These are phyloP conservation scores for Jaltomata sinuosa DNA, from an alignment of 257 asterid species.

Conservation along the genomic window DNA sequence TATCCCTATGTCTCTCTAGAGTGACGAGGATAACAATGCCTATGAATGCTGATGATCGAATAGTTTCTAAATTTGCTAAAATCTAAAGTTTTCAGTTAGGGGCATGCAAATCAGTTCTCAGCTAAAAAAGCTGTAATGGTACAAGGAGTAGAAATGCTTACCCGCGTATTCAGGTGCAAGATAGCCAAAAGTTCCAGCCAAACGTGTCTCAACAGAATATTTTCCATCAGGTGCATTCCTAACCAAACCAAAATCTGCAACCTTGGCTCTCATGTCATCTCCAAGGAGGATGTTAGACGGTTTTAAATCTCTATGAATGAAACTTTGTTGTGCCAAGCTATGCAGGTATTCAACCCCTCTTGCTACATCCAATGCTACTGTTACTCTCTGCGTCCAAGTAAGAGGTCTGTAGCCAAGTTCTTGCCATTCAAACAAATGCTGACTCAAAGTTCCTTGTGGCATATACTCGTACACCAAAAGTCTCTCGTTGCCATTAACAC, in stretches of 20 bases:
- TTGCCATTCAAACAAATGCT: slow-evolving; percentile 76
- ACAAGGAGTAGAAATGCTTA: slow-evolving; percentile 9
- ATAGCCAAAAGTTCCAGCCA: slow-evolving; percentile 95
- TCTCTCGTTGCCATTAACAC: slow-evolving; percentile 82
- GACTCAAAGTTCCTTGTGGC: slow-evolving; percentile 87
- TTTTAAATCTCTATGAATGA: slow-evolving; percentile 87
- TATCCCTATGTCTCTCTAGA: neutral
- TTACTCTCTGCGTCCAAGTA: slow-evolving; percentile 81
- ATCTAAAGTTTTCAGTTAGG: neutral
- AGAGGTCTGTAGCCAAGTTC: slow-evolving; percentile 52
- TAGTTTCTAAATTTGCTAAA: neutral
- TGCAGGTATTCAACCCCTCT: slow-evolving; percentile 95
- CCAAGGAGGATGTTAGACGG: slow-evolving; percentile 86
- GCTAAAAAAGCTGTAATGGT: neutral
- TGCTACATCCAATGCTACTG: slow-evolving; percentile 83
- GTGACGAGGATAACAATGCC: neutral
- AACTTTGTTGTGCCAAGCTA: slow-evolving; percentile 90
- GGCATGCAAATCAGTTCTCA: neutral
- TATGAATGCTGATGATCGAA: neutral
- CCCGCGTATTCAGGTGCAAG: slow-evolving; percentile 99
- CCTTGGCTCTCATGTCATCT: slow-evolving; percentile 94
- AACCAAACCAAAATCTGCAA: slow-evolving; percentile 92
- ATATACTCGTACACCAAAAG: slow-evolving; percentile 89
- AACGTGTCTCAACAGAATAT: slow-evolving; percentile 82
- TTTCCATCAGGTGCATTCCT: slow-evolving; percentile 90